Evolutionary conservation across 352 stramenopile genomes (phyloP).

Genomic region (Sclerospora graminicola): DNA sequence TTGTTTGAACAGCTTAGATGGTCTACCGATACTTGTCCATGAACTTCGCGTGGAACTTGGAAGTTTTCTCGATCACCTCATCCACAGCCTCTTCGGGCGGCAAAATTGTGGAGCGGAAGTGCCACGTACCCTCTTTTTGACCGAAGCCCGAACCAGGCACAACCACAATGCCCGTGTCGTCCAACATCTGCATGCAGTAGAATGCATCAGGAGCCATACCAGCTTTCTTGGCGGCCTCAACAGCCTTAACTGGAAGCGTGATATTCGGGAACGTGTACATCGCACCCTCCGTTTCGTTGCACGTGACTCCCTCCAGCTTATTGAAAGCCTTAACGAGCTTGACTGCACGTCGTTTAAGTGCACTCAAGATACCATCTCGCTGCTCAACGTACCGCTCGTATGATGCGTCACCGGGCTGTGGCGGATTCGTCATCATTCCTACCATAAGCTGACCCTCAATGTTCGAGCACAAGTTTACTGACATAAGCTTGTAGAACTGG

Average conservation of each 20-base stretch:
- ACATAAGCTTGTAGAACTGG: conserved; percentile 99
- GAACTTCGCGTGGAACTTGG: conserved; percentile 93
- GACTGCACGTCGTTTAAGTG: conserved; percentile 88
- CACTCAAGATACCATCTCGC: conserved; percentile 85
- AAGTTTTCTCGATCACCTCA: conserved; percentile 91
- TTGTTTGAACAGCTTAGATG: background rate
- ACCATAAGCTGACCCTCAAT: conserved; percentile 96
- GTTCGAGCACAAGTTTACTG: conserved; percentile 94
- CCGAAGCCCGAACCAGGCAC: conserved; percentile 97
- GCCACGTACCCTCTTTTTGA: conserved; percentile 92
- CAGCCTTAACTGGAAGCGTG: conserved; percentile 80
- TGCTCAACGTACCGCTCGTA: conserved; percentile 89
- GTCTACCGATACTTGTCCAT: conserved; percentile 89
- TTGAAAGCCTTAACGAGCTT: conserved; percentile 94
- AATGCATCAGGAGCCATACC: conserved; percentile 90
- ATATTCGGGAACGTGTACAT: conserved; percentile 99
- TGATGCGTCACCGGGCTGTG: conserved; percentile 82
- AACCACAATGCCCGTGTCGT: conserved; percentile 95
- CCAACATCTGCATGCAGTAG: conserved; percentile 95
- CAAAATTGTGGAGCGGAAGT: conserved; percentile 98
- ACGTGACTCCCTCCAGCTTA: conserved; percentile 93
- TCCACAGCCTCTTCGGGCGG: conserved; percentile 94
- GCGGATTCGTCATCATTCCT: conserved; percentile 96
- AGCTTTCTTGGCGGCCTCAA: conserved; percentile 64
- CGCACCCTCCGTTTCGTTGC: conserved; percentile 93